Evolutionary conservation across 352 stramenopile species (phyloP), one percentile per base, ranked within the genome.

Genomic region (Phytophthora crassamura): DNA sequence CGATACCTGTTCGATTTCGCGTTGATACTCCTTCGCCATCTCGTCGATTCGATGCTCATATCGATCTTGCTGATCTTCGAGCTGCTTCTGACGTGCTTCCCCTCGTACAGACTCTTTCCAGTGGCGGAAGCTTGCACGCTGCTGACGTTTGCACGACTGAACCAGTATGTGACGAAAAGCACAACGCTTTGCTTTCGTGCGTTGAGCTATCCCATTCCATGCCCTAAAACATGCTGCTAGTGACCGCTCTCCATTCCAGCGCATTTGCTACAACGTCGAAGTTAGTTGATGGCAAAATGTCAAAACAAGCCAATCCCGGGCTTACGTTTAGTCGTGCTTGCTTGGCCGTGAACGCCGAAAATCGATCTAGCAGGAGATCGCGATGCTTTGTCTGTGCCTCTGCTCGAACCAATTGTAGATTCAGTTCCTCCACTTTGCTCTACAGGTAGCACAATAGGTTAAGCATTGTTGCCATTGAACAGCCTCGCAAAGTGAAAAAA

Each of bases 401-500:
- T 10, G 51, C 35, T 10, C 8, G 22, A 32, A 43, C 51, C 2
- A 73, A 11, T 3, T 57, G 43, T 16, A 67, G 45, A 45, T 82
- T 68, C 18, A 89, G 54, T 41, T 82, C 77, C 18, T 82, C 69
- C 20, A 89, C 67, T 34, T 75, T 72, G 49, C 35, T 75, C 72
- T 86, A 38, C 18, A 16, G 22, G 14, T 38, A 60, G 32, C n/a
- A 59, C 33, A 60, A 45, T 35, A 59, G 32, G 32, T 8, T 38
- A 46, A 39, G 18, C 11, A 6, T 45, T 55, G 4, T 30, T 30
- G 25, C 4, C 15, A 28, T 14, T 10, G 52, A 36, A 15, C 11
- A 57, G 14, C 14, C 40, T 34, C 25, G 4, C 48, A 46, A 41
- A 50, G 11, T 25, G 33, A 56, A n/a, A 20, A 28, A 11, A 14